phyloP scores from a whole-genome alignment of 164 flowering plant species.

The Nelumbo lutea region DNA sequence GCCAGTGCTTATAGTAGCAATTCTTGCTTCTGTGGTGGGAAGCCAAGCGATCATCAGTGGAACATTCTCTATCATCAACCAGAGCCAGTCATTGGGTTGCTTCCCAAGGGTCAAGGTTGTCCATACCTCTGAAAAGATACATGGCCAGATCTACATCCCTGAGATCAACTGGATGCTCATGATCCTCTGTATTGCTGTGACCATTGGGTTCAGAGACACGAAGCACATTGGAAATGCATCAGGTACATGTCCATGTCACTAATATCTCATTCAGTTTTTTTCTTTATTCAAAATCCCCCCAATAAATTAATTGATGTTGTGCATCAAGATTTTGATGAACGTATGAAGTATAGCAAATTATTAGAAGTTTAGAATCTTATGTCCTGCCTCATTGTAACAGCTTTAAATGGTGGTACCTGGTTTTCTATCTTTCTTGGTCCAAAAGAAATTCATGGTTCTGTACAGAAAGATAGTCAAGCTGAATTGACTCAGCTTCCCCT shows the following conservation, averaged over 20 bases:
- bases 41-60: constrained; percentile 98
- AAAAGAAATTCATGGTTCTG: neutral
- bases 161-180: constrained; percentile 93
- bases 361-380: neutral
- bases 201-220: constrained; percentile 87
- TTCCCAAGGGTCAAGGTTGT: constrained; percentile 92
- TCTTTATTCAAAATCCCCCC: neutral
- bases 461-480: neutral
- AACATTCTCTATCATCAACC: constrained; percentile 95
- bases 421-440: neutral
- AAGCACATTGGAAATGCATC: constrained; percentile 94
- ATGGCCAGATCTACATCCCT: constrained; percentile 95
- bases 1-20: constrained; percentile 79
- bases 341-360: neutral
- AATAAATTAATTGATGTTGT: neutral
- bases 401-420: neutral
- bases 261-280: neutral
- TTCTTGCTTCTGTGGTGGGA: constrained; percentile 95
- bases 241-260: constrained; percentile 32
- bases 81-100: constrained; percentile 94
- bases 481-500: neutral
- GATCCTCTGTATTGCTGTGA: constrained; percentile 89
- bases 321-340: neutral
- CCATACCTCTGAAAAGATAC: constrained; percentile 84
- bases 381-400: neutral